These are phyloP conservation scores for Xerocomus nothofagi DNA, from an alignment of 1,284 basidiomycete species.

Conservation along the genomic window DNA sequence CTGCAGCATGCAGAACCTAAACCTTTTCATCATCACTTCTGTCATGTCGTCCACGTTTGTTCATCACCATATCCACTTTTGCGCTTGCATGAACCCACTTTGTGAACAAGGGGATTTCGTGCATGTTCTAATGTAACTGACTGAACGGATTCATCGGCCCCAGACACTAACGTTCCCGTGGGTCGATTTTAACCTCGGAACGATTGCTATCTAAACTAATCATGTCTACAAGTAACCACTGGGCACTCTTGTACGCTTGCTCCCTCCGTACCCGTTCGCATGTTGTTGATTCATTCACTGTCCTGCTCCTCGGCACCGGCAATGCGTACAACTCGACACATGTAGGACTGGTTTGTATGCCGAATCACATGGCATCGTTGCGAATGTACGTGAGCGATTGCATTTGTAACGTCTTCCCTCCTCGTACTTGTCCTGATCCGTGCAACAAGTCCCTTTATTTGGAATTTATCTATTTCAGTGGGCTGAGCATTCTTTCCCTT, in stretches of 20 bases:
- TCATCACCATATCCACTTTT: neutral
- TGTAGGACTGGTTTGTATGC: slow-evolving; percentile 81
- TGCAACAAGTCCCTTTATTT: no score
- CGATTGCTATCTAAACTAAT: neutral
- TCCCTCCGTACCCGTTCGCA: neutral
- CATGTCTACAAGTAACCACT: slow-evolving; percentile 64
- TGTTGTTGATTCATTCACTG: slow-evolving; percentile 13
- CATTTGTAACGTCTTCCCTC: neutral
- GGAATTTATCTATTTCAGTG: neutral
- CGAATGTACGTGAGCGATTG: slow-evolving; percentile 57
- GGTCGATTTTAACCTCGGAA: slow-evolving; percentile 30
- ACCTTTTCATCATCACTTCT: neutral
- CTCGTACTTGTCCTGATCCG: neutral
- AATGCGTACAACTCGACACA: neutral
- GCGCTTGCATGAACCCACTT: neutral
- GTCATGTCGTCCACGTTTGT: neutral
- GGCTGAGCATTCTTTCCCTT: neutral
- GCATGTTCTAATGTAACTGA: slow-evolving; percentile 2
- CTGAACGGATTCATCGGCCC: neutral
- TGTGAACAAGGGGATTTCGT: neutral
- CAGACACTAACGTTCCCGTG: slow-evolving; percentile 86
- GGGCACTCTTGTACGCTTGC: slow-evolving; percentile 68
- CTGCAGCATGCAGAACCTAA: neutral
- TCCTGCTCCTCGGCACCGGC: neutral
- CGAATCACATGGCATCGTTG: slow-evolving; percentile 86